phyloP scores from a whole-genome alignment of 805 yeast species.

The Wickerhamiella nectarea region DNA sequence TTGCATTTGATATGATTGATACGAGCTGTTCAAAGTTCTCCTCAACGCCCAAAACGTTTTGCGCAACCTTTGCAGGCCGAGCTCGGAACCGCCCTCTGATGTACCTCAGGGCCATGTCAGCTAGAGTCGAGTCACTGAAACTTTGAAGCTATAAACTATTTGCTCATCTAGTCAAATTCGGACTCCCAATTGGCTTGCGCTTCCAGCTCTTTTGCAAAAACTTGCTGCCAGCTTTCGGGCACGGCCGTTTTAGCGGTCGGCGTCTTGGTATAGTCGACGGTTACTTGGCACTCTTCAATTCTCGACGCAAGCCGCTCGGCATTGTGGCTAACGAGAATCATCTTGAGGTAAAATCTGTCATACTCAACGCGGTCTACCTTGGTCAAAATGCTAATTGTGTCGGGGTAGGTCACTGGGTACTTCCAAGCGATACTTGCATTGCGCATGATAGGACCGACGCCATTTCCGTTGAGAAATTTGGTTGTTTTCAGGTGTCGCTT shows the following conservation, averaged over 20 bases:
- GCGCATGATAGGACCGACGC: conserved; percentile 24
- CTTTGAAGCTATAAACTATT: no score
- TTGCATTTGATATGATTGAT: conserved; percentile 17
- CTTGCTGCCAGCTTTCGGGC: conserved; percentile 18
- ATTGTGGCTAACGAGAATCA: conserved; percentile 23
- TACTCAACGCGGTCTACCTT: conserved; percentile 13
- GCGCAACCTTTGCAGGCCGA: conserved; percentile 6
- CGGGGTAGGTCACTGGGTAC: conserved; percentile 24
- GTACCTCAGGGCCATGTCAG: conserved; percentile 7
- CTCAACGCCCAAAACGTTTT: conserved; percentile 25
- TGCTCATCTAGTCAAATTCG: background rate
- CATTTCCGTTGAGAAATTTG: conserved; percentile 17
- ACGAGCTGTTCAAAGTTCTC: conserved; percentile 24
- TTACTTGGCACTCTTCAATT: conserved; percentile 23
- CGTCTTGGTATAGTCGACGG: conserved; percentile 22
- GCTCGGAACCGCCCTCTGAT: conserved; percentile 7
- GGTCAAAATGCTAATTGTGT: conserved; percentile 23
- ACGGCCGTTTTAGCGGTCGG: conserved; percentile 22
- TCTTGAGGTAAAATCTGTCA: conserved; percentile 22
- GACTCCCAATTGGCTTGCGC: conserved; percentile 6
- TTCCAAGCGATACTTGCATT: conserved; percentile 24
- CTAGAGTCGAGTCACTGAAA: background rate
- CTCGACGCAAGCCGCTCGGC: conserved; percentile 25
- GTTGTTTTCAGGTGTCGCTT: conserved; percentile 11
- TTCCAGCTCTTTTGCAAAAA: conserved; percentile 12